Evolutionary conservation across 2,329 filamentous ascomycete species (phyloP), one percentile per base, ranked within the genome.

Genomic region (Aspergillus tamarii): DNA sequence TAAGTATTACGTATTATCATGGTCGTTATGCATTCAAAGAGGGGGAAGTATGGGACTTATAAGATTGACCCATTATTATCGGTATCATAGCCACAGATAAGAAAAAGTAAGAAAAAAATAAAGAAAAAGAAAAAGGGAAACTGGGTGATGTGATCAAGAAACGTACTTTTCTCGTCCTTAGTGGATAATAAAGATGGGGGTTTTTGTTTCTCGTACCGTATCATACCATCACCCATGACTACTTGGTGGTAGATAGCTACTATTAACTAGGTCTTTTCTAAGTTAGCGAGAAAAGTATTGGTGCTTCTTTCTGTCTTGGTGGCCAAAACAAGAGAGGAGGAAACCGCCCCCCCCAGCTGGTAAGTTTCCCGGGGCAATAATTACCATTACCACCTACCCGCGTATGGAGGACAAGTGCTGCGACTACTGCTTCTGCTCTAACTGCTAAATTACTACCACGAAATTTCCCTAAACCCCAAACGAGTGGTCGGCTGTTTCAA

Each of bases 401-500:
- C 32, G 39, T 39, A 8, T 55, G 52, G 52, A 36, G 14, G 32
- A 36, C 4, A 9, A 41, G 39, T 12, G 54, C 30, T 23, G 14
- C n/a, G 7, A 36, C 41, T 46, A 55, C 50, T 34, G 32, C 55
- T 45, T 36, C 52, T 39, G 43, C 59, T 48, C 59, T 52, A 57
- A 26, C 21, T 39, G n/a, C 52, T 19, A 39, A 55, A 39, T 55
- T 55, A 55, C 52, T 55, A 55, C 61, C 64, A 62, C 53, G 59
- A 64, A 61, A 36, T 64, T 62, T 64, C 60, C 61, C 61, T 57
- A 65, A 65, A 36, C 52, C 57, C 62, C 66, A 59, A 67, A 55
- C 65, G 55, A 64, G 58, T 64, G 28, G 53, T 63, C 65, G 61
- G 64, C 62, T 60, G 67, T 67, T 69, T 72, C 62, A 64, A 66